Conservation (phyloP, 2,329 filamentous ascomycete genomes). For the Myriosclerotinia curreyana region DNA sequence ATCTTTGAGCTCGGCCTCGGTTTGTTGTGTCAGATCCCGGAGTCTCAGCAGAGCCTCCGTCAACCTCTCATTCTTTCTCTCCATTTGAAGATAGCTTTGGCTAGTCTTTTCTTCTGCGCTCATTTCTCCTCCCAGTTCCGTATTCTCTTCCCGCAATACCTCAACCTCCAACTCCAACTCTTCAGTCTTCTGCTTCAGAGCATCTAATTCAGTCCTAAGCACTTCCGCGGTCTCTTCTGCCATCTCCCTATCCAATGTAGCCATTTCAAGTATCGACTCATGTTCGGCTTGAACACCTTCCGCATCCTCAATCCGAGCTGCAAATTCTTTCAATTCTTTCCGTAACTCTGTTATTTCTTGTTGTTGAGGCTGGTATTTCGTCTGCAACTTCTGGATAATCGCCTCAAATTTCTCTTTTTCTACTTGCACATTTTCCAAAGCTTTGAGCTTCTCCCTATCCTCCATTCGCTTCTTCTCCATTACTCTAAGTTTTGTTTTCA, state of each 20-base stretch:
- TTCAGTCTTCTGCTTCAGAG: constrained; percentile 71
- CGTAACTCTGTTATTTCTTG: constrained; percentile 75
- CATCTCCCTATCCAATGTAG: constrained; percentile 89
- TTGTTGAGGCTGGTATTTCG: constrained; percentile 82
- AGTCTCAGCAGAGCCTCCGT: constrained; percentile 80
- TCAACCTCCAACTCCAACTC: constrained; percentile 87
- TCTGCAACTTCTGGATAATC: constrained; percentile 87
- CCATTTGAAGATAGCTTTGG: constrained; percentile 86
- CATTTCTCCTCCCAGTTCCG: constrained; percentile 79
- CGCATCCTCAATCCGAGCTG: constrained; percentile 64
- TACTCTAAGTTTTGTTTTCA: constrained; percentile 82
- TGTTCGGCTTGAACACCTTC: constrained; percentile 78
- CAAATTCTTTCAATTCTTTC: constrained; percentile 73
- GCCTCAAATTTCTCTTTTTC: constrained; percentile 76
- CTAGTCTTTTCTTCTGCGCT: constrained; percentile 82
- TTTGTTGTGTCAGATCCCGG: constrained; percentile 81
- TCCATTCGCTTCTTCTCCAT: constrained; percentile 85
- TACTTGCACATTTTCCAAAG: constrained; percentile 69
- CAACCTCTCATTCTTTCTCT: constrained; percentile 83
- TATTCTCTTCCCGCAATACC: constrained; percentile 81
- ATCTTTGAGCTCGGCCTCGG: constrained; percentile 73
- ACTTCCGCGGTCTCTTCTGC: constrained; percentile 89
- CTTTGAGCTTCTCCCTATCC: constrained; percentile 80
- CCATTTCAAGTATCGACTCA: constrained; percentile 80
- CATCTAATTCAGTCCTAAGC: constrained; percentile 74